These are phyloP conservation scores for Phytophthora pini DNA, from an alignment of 352 stramenopile species.

Conservation along the genomic window DNA sequence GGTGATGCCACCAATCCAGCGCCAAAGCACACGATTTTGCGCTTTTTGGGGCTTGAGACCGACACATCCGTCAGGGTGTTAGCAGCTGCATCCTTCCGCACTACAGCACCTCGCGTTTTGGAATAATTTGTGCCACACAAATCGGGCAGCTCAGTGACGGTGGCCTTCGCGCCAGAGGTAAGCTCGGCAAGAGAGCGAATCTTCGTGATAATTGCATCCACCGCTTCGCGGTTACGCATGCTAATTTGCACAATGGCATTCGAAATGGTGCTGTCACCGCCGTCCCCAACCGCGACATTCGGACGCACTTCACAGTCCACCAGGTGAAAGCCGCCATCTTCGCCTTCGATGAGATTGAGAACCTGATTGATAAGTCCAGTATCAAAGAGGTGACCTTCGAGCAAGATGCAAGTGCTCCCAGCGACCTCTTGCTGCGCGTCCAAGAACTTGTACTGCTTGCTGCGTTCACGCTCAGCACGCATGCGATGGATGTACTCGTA, in stretches of 20 bases:
- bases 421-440: constrained; percentile 75
- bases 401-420: constrained; percentile 78
- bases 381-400: constrained; percentile 97
- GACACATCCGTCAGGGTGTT: constrained; percentile 47
- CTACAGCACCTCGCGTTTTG: constrained; percentile 53
- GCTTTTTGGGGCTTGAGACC: constrained; percentile 67
- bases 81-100: constrained; percentile 62
- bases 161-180: constrained; percentile 87
- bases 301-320: constrained; percentile 91
- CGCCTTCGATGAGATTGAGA: constrained; percentile 93
- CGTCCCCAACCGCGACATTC: constrained; percentile 59
- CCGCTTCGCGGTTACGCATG: constrained; percentile 70
- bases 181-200: constrained; percentile 84
- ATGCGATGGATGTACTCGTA: constrained; percentile 95
- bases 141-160: constrained; percentile 81
- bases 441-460: constrained; percentile 68
- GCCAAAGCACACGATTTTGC: constrained; percentile 89
- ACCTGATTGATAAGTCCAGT: constrained; percentile 96
- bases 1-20: constrained; percentile 84
- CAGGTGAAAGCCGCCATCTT: constrained; percentile 90
- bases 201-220: constrained; percentile 90
- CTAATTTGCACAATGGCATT: constrained; percentile 86
- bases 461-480: constrained; percentile 83
- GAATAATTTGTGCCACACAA: constrained; percentile 83
- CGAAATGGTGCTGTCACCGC: constrained; percentile 47